A percentile compares a stretch with the other conserved stretches of the same genome.
Conservation (phyloP, 73 alveolate species). For the Paramecium biaurelia region DNA sequence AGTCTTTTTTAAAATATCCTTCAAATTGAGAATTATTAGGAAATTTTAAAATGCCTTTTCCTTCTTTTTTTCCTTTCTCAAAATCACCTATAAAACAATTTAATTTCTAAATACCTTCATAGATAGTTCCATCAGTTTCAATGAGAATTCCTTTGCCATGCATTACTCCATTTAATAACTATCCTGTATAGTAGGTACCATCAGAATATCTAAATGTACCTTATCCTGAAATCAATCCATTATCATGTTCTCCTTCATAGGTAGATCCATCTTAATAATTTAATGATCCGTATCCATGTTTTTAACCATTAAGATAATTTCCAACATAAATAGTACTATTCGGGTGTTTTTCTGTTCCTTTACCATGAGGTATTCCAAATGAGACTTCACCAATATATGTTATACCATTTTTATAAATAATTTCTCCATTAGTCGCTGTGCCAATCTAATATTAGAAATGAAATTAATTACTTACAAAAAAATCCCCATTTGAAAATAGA, state of each 20-base stretch:
- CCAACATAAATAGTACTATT: neutral
- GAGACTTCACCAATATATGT: constrained; percentile 50
- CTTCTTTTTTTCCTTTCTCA: neutral
- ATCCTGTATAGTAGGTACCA: constrained; percentile 53
- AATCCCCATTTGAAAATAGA: constrained; percentile 18
- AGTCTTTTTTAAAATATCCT: constrained; percentile 50
- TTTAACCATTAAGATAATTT: neutral
- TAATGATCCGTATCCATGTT: constrained; percentile 29
- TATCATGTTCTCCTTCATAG: constrained; percentile 49
- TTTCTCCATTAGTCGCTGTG: constrained; percentile 49
- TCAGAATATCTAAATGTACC: constrained; percentile 44
- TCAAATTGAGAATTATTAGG: constrained; percentile 68
- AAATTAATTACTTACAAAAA: neutral
- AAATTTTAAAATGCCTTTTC: constrained; percentile 80
- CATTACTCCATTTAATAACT: neutral
- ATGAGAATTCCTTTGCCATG: constrained; percentile 51
- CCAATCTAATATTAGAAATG: neutral
- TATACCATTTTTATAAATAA: neutral
- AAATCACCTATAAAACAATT: neutral
- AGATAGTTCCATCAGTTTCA: neutral
- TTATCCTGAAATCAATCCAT: constrained; percentile 59
- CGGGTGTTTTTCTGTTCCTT: neutral
- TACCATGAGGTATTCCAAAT: neutral
- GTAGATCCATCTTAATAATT: neutral
- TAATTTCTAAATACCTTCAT: neutral